phyloP scores from a whole-genome alignment of 441 rosid species.

The Rhodomyrtus psidioides region DNA sequence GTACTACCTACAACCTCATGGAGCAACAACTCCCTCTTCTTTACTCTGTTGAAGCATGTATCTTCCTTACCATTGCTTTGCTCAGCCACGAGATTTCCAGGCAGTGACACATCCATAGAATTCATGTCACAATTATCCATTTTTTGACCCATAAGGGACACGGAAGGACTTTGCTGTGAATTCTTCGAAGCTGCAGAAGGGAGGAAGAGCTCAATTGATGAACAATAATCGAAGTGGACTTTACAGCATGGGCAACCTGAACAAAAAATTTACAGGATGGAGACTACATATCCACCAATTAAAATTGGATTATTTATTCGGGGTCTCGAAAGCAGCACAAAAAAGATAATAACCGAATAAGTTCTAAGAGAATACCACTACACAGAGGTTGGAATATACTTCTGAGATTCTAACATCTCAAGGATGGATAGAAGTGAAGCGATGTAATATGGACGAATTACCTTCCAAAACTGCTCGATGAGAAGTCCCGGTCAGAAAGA shows the following conservation, averaged over 20 bases:
- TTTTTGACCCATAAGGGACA: conserved; percentile 34
- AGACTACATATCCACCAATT: neutral
- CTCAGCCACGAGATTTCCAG: conserved; percentile 36
- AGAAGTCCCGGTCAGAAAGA: conserved; percentile 44
- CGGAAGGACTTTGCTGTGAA: conserved; percentile 46
- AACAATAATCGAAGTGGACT: neutral
- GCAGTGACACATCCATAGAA: conserved; percentile 38
- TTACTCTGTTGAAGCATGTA: conserved; percentile 69
- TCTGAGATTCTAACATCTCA: conserved; percentile 31
- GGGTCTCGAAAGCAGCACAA: conserved; percentile 14
- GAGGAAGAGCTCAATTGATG: conserved; percentile 4
- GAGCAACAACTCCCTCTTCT: conserved; percentile 77
- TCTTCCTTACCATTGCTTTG: conserved; percentile 51
- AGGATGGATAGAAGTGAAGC: conserved; percentile 15
- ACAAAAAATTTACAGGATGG: neutral
- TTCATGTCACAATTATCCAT: conserved; percentile 33
- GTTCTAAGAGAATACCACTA: neutral
- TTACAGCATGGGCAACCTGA: neutral
- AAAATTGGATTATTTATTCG: neutral
- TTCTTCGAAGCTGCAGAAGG: conserved; percentile 53
- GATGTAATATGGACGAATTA: conserved; percentile 37
- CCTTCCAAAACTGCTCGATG: conserved; percentile 28
- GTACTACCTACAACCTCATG: conserved; percentile 70
- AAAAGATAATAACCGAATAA: neutral
- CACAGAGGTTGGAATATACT: neutral